A percentile compares a stretch with the other conserved stretches of the same genome.
These are phyloP conservation scores for Coemansia sp. DNA, from an alignment of 192 early-diverging fungal species.

Conservation along the genomic window DNA sequence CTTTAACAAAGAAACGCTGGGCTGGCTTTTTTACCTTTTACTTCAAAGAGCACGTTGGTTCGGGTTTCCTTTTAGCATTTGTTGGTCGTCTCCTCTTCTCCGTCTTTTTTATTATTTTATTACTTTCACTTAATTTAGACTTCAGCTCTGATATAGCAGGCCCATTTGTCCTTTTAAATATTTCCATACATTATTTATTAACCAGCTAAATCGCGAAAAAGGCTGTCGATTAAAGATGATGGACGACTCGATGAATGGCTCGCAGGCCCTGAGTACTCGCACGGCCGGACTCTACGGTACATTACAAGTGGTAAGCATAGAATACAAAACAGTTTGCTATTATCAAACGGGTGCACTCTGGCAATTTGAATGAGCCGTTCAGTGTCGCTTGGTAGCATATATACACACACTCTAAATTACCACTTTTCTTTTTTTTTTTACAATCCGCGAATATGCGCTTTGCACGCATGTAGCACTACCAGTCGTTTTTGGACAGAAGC, in stretches of 20 bases:
- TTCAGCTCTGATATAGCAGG: no score
- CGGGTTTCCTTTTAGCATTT: no score
- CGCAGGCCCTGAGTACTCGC: constrained; percentile 48
- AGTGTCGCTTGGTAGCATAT: no score
- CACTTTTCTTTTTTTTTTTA: neutral
- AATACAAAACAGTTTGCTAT: no score
- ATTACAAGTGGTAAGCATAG: constrained; percentile 31
- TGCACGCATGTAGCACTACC: constrained; percentile 75
- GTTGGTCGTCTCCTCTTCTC: no score
- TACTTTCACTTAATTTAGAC: no score
- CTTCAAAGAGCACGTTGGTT: neutral
- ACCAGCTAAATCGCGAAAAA: neutral
- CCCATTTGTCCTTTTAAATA: neutral
- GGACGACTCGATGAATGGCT: constrained; percentile 38
- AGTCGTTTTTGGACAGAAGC: constrained; percentile 76
- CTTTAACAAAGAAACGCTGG: no score
- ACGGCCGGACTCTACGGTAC: constrained; percentile 36
- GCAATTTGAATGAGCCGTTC: no score
- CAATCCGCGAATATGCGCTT: no score
- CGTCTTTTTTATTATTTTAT: no score
- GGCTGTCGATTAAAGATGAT: constrained; percentile 35
- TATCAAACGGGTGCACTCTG: no score
- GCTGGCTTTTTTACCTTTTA: neutral
- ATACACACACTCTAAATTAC: constrained; percentile 13
- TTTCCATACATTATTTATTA: neutral